These are phyloP conservation scores for Hypoxylon rubiginosum DNA, from an alignment of 2,329 filamentous ascomycete genomes.

Conservation along the genomic window DNA sequence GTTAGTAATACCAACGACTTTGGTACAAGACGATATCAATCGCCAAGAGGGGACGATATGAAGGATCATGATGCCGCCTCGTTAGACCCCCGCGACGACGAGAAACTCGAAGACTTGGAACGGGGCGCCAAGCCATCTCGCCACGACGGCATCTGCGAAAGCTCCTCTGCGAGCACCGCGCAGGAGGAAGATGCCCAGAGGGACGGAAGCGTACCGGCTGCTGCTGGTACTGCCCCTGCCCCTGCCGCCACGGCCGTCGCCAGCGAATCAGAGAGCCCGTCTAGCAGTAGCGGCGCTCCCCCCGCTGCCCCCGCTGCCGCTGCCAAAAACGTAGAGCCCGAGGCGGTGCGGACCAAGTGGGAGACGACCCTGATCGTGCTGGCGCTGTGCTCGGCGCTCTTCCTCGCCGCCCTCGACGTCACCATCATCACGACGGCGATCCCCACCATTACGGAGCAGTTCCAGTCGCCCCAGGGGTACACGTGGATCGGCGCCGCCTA, in stretches of 20 bases:
- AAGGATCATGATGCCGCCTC: constrained; percentile 28
- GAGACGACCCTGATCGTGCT: constrained; percentile 51
- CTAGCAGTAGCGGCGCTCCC: constrained; percentile 14
- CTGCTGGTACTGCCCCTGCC: background rate
- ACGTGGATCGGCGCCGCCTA: constrained; percentile 84
- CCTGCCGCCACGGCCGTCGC: background rate
- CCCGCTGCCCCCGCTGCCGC: too few species aligned
- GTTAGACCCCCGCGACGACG: constrained; percentile 35
- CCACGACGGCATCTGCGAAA: constrained; percentile 21
- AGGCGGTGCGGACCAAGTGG: constrained; percentile 45
- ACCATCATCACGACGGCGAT: constrained; percentile 77
- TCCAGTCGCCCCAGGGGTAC: constrained; percentile 77
- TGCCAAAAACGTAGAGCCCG: constrained; percentile 27
- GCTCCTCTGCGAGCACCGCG: constrained; percentile 34
- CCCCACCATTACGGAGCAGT: constrained; percentile 73
- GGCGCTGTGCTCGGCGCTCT: constrained; percentile 56
- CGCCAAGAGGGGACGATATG: constrained; percentile 21
- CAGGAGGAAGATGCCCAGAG: constrained; percentile 24
- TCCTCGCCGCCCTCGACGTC: constrained; percentile 68
- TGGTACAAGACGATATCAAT: constrained; percentile 2
- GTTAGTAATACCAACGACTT: background rate
- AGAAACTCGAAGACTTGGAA: constrained; percentile 41
- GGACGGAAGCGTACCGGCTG: constrained; percentile 13
- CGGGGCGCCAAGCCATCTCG: constrained; percentile 21
- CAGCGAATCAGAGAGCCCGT: background rate